Evolutionary conservation across 2,329 filamentous ascomycete species (phyloP), one percentile per base, ranked within the genome.

Genomic region (Talaromyces pinophilus): DNA sequence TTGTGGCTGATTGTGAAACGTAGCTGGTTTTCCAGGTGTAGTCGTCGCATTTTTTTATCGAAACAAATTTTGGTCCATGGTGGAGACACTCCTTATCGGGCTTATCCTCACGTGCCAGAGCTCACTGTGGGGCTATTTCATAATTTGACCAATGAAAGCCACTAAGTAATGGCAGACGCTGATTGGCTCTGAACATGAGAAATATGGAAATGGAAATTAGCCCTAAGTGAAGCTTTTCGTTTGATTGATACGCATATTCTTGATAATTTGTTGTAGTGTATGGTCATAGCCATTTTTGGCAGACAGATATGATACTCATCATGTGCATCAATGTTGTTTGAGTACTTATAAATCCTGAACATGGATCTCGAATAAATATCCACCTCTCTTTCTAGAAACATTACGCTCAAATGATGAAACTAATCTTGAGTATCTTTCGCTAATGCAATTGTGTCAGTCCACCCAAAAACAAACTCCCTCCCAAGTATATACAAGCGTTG

Each of bases 21-120:
- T 25, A 10, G 28, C 28, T 38, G n/a, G 40, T 38, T 7, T 55
- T 57, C 54, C n/a, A 57, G 30, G 33, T 57, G 5, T 40, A 25
- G 5, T 17, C 15, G 33, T 28, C 57, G 57, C 60, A 62, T 35
- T 48, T 62, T 62, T 62, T 52, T 52, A 22, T 52, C 60, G 60
- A 42, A 64, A 54, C 52, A 64, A 64, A 64, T 46, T 62, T 62
- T 62, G 60, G 60, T 13, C 42, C n/a, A n/a, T 3, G 44, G 60
- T 62, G 46, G 60, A 62, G 60, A 15, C 35, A 19, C n/a, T 5
- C 6, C 17, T 52, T 52, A 38, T 46, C 54, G 17, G 5, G n/a
- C 40, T 64, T 48, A 62, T 50, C 60, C 19, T 33, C 60, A 62
- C 60, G 60, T 62, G 55, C 15, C 2, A 22, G 5, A 1, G 17